Percentiles rank a stretch among this genome's conserved stretches.
phyloP scores from a whole-genome alignment of 1,284 basidiomycete species.

The Coriolopsis trogii region DNA sequence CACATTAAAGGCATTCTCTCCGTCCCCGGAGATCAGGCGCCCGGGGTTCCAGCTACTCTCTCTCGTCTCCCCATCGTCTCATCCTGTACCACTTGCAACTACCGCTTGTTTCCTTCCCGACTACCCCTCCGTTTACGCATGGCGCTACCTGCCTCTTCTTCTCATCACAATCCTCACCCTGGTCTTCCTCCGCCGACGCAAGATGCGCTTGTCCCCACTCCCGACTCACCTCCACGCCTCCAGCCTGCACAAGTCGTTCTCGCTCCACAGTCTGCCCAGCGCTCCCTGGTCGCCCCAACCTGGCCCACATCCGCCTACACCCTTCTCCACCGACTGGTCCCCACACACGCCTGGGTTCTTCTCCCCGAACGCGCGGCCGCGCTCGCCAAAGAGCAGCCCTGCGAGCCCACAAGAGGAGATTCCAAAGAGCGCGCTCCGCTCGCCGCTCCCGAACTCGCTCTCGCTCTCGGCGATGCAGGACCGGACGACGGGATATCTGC shows the following conservation, averaged over 20 bases:
- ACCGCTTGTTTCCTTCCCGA: constrained; percentile 58
- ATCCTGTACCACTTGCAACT: constrained; percentile 39
- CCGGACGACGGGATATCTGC: background rate
- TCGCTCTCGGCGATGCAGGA: constrained; percentile 1
- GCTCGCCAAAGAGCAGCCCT: constrained; percentile 5
- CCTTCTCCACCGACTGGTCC: constrained; percentile 41
- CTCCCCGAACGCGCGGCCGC: constrained; percentile 1
- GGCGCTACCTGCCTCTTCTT: constrained; percentile 49
- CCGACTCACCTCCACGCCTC: constrained; percentile 9
- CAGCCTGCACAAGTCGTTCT: constrained; percentile 15
- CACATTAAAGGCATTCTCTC: constrained; percentile 86
- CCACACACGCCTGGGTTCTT: constrained; percentile 16
- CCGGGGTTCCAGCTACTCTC: constrained; percentile 90
- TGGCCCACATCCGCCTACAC: constrained; percentile 59
- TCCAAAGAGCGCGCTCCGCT: constrained; percentile 11
- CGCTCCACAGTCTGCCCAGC: constrained; percentile 68
- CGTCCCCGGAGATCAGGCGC: constrained; percentile 71
- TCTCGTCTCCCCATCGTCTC: constrained; percentile 50
- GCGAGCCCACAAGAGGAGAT: constrained; percentile 17
- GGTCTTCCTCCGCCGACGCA: constrained; percentile 33
- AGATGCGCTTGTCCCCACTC: constrained; percentile 59
- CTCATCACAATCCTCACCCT: constrained; percentile 38
- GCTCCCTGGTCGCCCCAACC: constrained; percentile 8
- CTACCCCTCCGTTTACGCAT: constrained; percentile 50
- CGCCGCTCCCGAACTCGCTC: constrained; percentile 3